Base-by-base conservation (phyloP, 345 rosid species). In the Capsella bursapastoris region DNA sequence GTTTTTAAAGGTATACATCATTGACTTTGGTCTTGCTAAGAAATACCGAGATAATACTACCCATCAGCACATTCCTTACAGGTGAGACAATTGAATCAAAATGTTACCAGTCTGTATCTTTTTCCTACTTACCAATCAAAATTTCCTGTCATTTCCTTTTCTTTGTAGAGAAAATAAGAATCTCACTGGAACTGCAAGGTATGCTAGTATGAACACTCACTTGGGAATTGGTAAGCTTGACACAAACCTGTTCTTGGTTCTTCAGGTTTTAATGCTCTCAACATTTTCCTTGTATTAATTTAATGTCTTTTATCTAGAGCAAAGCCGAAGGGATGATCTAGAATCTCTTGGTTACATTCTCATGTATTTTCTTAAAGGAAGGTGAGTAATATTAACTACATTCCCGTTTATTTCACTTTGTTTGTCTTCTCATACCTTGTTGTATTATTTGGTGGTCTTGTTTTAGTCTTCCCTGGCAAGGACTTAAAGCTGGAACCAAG, bases 131-230 rank as follows among this genome's bases (percentile, higher is more conserved):
- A 77, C 15, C 38, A 10, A 2, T 37, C 59, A 6, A 27, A 16
- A n/a, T 10, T 0, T 0, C 3, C 13, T 4, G 6, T 13, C 22
- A 16, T 32, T 60, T 4, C 13, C 3, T 4, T 7, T 49, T 22
- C 25, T 28, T 72, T 83, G 66, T 86, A 95, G 99, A 78, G 99
- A 95, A 79, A 95, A 95, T 66, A 92, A 95, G 78, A 92, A 90
- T 79, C 83, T 95, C 81, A 92, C 98, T 25, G 98, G 99, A 81
- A 95, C 99, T 71, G 98, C 99, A 51, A 89, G 99, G 88, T 95
- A 95, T 86, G 99, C 99, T 38, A 95, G 99, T 89, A 95, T 89
- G 98, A 92, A 92, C 62, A 95, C 99, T 73, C 99, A 95, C 80
- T 91, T 95, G 68, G 99, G 99, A 66, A 95, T 95, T 78, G 99